Evolutionary conservation across 768 basidiomycete species (phyloP).

Genomic region (Kwoniella sp.): DNA sequence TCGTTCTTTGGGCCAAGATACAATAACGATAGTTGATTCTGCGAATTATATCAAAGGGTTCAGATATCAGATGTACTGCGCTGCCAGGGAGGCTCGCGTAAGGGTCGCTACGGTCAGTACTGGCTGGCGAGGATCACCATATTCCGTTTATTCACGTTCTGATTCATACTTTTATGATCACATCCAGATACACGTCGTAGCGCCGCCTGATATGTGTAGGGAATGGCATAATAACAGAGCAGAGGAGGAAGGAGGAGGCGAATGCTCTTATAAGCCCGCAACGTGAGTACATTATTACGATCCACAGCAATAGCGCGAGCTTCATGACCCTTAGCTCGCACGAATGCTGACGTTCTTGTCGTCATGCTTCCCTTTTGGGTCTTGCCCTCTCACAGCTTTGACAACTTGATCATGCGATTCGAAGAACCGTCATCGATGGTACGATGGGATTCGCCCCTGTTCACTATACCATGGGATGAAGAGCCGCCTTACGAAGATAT

Average conservation of each 20-base stretch:
- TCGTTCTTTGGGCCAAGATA: conserved; percentile 69
- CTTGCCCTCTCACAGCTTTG: conserved; percentile 66
- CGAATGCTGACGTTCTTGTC: no score
- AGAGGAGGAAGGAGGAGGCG: conserved; percentile 7
- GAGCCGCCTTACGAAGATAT: conserved; percentile 67
- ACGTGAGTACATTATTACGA: no score
- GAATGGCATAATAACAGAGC: conserved; percentile 69
- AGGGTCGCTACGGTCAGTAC: conserved; percentile 75
- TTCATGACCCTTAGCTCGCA: no score
- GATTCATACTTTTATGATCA: neutral
- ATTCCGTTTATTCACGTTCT: no score
- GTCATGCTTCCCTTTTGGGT: no score
- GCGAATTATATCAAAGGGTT: conserved; percentile 99
- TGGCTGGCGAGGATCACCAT: neutral
- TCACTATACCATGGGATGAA: conserved; percentile 74
- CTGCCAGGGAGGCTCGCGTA: conserved; percentile 81
- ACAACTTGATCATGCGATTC: conserved; percentile 81
- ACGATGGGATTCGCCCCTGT: conserved; percentile 96
- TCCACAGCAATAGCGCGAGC: no score
- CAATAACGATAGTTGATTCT: conserved; percentile 83
- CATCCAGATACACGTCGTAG: conserved; percentile 57
- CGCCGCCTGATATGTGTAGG: conserved; percentile 69
- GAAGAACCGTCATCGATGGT: conserved; percentile 98
- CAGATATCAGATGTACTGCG: conserved; percentile 96
- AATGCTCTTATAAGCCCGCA: conserved; percentile 63